Conservation (phyloP, 305 asterid species). For the Andrographis paniculata region DNA sequence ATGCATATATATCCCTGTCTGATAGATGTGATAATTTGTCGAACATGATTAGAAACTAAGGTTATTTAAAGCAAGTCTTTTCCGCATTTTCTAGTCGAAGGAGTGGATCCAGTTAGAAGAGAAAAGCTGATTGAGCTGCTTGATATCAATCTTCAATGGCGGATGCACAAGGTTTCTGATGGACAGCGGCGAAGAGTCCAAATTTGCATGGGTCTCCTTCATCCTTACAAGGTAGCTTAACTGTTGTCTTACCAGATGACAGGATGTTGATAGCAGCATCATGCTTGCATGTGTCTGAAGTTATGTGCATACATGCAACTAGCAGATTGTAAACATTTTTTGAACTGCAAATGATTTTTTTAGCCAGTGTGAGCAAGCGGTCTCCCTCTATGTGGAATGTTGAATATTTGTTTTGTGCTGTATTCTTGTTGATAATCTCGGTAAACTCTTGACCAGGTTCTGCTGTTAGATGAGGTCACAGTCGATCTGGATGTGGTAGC, state of each 20-base stretch:
- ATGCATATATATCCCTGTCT: not conserved
- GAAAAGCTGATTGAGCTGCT: slow-evolving; percentile 76
- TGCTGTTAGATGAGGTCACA: slow-evolving; percentile 92
- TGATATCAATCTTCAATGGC: slow-evolving; percentile 85
- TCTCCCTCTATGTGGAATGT: too few relatives aligned
- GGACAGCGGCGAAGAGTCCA: slow-evolving; percentile 98
- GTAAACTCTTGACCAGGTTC: slow-evolving; percentile 87
- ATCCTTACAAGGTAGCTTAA: slow-evolving; percentile 90
- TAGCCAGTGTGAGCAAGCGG: too few relatives aligned
- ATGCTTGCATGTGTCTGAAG: too few relatives aligned
- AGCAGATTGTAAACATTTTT: too few relatives aligned
- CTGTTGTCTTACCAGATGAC: not conserved
- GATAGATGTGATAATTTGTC: slow-evolving; percentile 5
- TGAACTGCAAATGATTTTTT: too few relatives aligned
- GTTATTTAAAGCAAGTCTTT: not conserved
- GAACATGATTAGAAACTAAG: slow-evolving; percentile 13
- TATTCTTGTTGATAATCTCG: slow-evolving; percentile 9
- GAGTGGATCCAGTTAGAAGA: slow-evolving; percentile 84
- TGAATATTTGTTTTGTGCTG: too few relatives aligned
- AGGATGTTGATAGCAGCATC: too few relatives aligned
- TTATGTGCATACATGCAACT: too few relatives aligned
- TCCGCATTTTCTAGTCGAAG: slow-evolving; percentile 61
- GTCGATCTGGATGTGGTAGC: slow-evolving; percentile 97
- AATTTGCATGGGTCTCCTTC: slow-evolving; percentile 98
- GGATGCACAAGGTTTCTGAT: slow-evolving; percentile 99